Evolutionary conservation across 2,329 filamentous ascomycete genomes (phyloP), one percentile per base, ranked within the genome.

Genomic region (Penicillium sp.): DNA sequence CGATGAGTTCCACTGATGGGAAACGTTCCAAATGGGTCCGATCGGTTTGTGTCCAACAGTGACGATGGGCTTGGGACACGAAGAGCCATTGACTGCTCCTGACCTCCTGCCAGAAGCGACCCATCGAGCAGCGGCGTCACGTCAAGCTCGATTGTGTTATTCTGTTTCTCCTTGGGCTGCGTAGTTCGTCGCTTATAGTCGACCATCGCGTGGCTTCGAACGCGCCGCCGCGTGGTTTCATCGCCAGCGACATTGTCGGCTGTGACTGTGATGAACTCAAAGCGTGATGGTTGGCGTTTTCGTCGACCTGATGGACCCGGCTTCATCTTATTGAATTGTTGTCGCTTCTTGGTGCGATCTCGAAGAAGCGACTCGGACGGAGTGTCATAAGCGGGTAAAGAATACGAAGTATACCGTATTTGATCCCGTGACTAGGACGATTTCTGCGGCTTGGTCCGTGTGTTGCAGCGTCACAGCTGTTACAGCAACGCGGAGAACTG

Each of bases 131-230:
- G 35, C 2, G 35, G 35, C 3, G 35, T 41, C 35, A 41, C 35
- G 13, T 41, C 35, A 15, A 41, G 35, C 11, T 41, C 35, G 35
- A 41, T 41, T 5, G 35, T 41, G 15, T 41, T 13, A 15, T 41
- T 41, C 11, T 15, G 35, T 5, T 13, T 41, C 35, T 41, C 35
- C 11, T 41, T 41, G 13, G 35, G 35, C 35, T 41, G 35, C 35
- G 35, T 41, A 8, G 53, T 30, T n/a, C 53, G 53, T 30, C 35
- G 53, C 7, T 41, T 38, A 26, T 56, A 56, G 15, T 56, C 53
- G 11, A 41, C 38, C 53, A 56, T 56, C 29, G 53, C 53, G 21
- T 56, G 53, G 41, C 53, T 56, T 19, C 53, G 53, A 15, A 46
- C 53, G 21, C 30, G 53, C n/a, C 53, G 30, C 17, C 35, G 53